A percentile compares a stretch with the other conserved stretches of the same genome.
Conservation (phyloP, 257 asterid genomes). For the Phtheirospermum japonicum region DNA sequence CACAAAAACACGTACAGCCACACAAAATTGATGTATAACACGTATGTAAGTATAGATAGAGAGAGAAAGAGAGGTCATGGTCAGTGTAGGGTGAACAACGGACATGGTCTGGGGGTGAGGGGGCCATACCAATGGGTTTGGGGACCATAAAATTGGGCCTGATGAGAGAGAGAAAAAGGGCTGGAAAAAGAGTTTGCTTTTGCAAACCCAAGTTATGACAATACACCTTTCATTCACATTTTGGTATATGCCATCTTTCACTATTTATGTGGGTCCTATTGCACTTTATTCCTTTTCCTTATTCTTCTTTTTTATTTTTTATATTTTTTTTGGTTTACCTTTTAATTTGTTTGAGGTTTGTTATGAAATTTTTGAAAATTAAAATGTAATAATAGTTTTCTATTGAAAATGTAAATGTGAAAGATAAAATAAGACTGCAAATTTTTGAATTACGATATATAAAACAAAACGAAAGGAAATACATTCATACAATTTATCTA, state of each 20-base stretch:
- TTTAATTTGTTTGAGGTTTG: too few relatives aligned
- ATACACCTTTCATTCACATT: constrained; percentile 41
- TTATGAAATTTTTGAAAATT: too few relatives aligned
- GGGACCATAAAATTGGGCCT: constrained; percentile 52
- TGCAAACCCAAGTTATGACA: constrained; percentile 34
- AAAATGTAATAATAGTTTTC: too few relatives aligned
- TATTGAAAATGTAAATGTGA: too few relatives aligned
- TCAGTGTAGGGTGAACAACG: constrained; percentile 67
- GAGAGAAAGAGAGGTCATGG: constrained; percentile 32
- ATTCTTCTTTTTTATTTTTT: too few relatives aligned
- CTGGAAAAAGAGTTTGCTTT: constrained; percentile 29
- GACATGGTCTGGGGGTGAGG: constrained; percentile 44
- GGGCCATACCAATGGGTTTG: constrained; percentile 33
- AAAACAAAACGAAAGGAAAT: too few relatives aligned
- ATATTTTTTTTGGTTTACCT: too few relatives aligned
- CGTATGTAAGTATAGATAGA: background rate
- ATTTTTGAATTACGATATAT: too few relatives aligned
- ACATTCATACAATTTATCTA: too few relatives aligned
- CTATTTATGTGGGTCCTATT: constrained; percentile 25
- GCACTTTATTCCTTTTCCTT: constrained; percentile 28
- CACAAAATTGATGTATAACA: background rate
- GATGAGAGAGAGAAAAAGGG: constrained; percentile 25
- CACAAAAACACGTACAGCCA: constrained; percentile 31
- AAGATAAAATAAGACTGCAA: too few relatives aligned
- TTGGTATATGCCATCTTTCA: constrained; percentile 41